Base-by-base conservation (phyloP, 371 early-diverging fungal genomes). In the Mucor circinelloides region DNA sequence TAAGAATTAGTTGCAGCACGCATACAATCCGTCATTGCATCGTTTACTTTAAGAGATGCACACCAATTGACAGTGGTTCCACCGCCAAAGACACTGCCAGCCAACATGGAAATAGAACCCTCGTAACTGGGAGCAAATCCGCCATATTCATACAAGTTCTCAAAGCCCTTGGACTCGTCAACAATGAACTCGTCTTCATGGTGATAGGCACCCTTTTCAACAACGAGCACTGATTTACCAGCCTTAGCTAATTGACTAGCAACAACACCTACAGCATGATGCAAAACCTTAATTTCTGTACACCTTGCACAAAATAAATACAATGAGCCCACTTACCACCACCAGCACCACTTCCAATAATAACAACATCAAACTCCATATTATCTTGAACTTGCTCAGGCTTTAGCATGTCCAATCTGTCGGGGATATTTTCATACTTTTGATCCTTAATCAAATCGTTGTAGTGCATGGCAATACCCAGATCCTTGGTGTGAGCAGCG, bases 271-370 rank as follows among this genome's bases (percentile, higher is more conserved):
- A 59, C 12, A 65, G 25, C 7, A 23, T 21, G 17, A 46, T 19
- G 46, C 44, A 44, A 19, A 44, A n/a, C 19, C n/a, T 44, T 44
- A 44, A 44, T 44, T 8, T 19, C 44, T 44, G 44, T n/a, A 7
- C 6, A 7, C 19, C 44, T 44, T 44, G 6, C 19, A 44, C 19
- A 50, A 23, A 50, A 21, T 21, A 23, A 36, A 36, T 13, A 12
- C 13, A 13, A 8, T 36, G 36, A 50, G 46, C 50, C 36, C 1
- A 13, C 42, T 68, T 71, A 76, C 80, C 93, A 38, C 94, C 94
- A 57, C 94, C 94, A 36, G 89, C 88, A 50, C 94, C 94, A 9
- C 87, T 87, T 1, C 94, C 94, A 40, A 94, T 76, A 38, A 94
- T 77, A 19, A 92, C 89, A 3, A 84, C 90, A 67, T 93, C 94